Evolutionary conservation across 2,329 filamentous ascomycete species (phyloP), one percentile per base, ranked within the genome.

Genomic region (Botrytis porri): DNA sequence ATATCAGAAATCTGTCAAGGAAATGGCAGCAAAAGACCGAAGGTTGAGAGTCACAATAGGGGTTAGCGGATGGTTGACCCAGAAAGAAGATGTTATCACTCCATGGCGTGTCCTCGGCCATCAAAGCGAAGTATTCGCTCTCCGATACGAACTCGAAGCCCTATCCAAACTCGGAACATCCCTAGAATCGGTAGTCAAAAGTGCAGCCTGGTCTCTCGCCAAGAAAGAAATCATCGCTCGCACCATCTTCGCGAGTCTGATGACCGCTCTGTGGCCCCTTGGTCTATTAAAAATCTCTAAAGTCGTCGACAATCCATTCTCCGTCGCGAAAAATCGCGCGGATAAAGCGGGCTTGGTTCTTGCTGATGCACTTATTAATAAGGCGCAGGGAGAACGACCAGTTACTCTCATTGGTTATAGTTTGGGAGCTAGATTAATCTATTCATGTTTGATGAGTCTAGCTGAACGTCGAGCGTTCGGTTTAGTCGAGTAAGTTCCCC

Each of bases 361-460:
- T 6, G 93, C 94, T 5, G 93, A 97, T 79, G 93, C 93, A 0
- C 83, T 97, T 65, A 91, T 94, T 77, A 95, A 94, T 81, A 91
- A 89, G 73, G 91, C 93, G 0, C 93, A 95, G 79, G 94, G 94
- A 54, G 92, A 96, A 81, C 86, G 94, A 22, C 91, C 93, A 0
- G 92, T 97, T 1, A 95, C 91, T 0, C 83, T 97, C 1, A 86
- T 97, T 32, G 94, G 93, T 0, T 97, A 95, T 81, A 95, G 93
- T 1, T 85, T 96, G 2, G 94, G 94, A 12, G 93, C 93, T 5
- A 87, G 92, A 39, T 89, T 96, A 20, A 94, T 98, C 65, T 97
- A 93, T 81, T 89, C 91, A 1, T 97, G 95, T 77, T 85, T 97
- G 3, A 89, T 91, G 78, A 89, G 86, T 16, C 87, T 98, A 20